phyloP scores from a whole-genome alignment of 1,139 yeast species.

The Zygoascus meyerae region DNA sequence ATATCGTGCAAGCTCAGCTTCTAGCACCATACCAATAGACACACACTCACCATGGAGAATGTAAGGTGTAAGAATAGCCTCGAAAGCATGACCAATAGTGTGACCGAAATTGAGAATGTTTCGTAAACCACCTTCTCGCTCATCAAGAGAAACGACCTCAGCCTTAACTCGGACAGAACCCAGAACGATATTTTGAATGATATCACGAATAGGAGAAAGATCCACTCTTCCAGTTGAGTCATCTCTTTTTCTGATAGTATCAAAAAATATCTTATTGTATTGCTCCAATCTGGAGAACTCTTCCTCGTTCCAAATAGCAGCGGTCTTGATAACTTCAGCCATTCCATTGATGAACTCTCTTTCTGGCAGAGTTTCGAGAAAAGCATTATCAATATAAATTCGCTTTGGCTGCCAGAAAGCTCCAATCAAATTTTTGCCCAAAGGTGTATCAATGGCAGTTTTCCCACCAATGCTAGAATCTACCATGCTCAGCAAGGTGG shows the following conservation, averaged over 20 bases:
- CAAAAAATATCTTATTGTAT: conserved; percentile 62
- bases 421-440: conserved; percentile 94
- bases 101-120: conserved; percentile 94
- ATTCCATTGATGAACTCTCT: conserved; percentile 96
- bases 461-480: conserved; percentile 98
- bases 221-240: conserved; percentile 42
- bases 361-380: conserved; percentile 81
- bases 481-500: conserved; percentile 92
- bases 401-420: conserved; percentile 96
- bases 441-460: conserved; percentile 97
- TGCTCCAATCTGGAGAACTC: conserved; percentile 82
- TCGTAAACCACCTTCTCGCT: conserved; percentile 91
- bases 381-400: conserved; percentile 82
- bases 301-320: conserved; percentile 92
- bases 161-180: conserved; percentile 92
- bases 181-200: conserved; percentile 69
- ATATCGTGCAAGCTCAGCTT: conserved; percentile 90
- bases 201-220: conserved; percentile 60
- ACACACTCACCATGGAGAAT: conserved; percentile 98
- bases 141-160: conserved; percentile 88
- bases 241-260: conserved; percentile 48
- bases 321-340: conserved; percentile 98
- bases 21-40: conserved; percentile 87
- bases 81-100: conserved; percentile 96
- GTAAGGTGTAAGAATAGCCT: conserved; percentile 92